Percentiles rank a stretch among this genome's conserved stretches.
Conservation (phyloP, 2,329 filamentous ascomycete species). For the Xylariaceae sp. region DNA sequence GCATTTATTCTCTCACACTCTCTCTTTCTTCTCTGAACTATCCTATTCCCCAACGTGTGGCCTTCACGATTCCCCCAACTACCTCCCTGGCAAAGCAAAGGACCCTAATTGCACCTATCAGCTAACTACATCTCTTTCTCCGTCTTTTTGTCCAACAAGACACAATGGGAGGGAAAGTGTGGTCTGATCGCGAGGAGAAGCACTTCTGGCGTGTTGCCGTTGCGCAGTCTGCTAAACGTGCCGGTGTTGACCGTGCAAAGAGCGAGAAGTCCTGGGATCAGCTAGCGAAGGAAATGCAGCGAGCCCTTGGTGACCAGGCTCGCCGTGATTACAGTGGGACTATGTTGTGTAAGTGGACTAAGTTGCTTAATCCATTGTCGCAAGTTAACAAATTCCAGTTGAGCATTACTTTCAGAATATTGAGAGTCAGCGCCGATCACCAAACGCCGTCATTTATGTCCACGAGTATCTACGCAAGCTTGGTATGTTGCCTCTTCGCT, state of each 20-base stretch:
- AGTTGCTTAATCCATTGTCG: neutral
- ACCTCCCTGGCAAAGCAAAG: neutral
- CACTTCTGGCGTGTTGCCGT: constrained; percentile 51
- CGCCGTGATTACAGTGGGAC: constrained; percentile 45
- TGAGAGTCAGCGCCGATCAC: constrained; percentile 41
- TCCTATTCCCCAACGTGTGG: too few species aligned
- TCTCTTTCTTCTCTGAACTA: too few species aligned
- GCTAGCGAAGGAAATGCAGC: constrained; percentile 44
- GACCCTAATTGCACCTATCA: neutral
- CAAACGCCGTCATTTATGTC: constrained; percentile 41
- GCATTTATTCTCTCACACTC: too few species aligned
- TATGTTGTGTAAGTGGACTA: constrained; percentile 44
- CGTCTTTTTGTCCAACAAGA: neutral
- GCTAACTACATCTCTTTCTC: neutral
- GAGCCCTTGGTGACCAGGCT: constrained; percentile 37
- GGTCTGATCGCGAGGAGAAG: constrained; percentile 51
- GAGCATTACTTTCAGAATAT: constrained; percentile 51
- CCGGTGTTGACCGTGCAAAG: constrained; percentile 31
- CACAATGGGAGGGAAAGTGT: constrained; percentile 53
- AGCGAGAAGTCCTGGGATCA: constrained; percentile 40
- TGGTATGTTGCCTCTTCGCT: constrained; percentile 19
- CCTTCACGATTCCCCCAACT: neutral
- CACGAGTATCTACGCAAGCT: constrained; percentile 34
- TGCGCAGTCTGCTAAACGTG: constrained; percentile 41
- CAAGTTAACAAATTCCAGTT: constrained; percentile 33